phyloP scores from a whole-genome alignment of 2,329 filamentous ascomycete genomes.

The Aspergillus persii region DNA sequence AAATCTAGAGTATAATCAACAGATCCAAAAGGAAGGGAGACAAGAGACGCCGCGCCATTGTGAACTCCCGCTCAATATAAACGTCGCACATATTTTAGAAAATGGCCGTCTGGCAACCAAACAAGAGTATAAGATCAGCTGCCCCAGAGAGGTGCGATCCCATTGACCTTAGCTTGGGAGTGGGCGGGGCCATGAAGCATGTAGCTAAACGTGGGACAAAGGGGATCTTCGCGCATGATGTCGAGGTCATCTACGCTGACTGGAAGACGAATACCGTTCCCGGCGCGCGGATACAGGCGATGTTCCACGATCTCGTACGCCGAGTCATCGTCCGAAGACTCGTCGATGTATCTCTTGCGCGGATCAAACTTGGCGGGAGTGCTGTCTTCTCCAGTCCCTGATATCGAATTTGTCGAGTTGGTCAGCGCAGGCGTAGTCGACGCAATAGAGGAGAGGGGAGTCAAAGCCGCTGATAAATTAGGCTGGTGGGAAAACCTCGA shows the following conservation, averaged over 20 bases:
- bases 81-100: background rate
- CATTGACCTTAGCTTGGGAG: conserved; percentile 12
- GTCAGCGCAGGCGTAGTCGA: conserved; percentile 6
- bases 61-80: background rate
- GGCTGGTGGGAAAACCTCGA: conserved; percentile 23
- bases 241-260: conserved; percentile 59
- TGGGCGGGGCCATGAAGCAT: conserved; percentile 29
- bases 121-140: background rate
- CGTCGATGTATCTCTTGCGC: conserved; percentile 23
- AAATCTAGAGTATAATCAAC: background rate
- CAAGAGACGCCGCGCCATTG: background rate
- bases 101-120: background rate
- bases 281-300: conserved; percentile 62
- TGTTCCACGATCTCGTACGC: conserved; percentile 51
- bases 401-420: background rate
- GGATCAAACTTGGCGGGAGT: conserved; percentile 2
- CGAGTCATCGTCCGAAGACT: conserved; percentile 38
- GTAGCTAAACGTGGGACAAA: conserved; percentile 58
- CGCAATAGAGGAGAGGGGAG: conserved; percentile 1
- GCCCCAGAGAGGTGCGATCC: conserved; percentile 13
- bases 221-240: conserved; percentile 61
- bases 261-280: conserved; percentile 59
- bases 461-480: conserved; percentile 5
- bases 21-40: background rate
- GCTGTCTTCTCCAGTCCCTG: background rate